Evolutionary conservation across 2,329 filamentous ascomycete species (phyloP).

Genomic region (Colletotrichum karsti): DNA sequence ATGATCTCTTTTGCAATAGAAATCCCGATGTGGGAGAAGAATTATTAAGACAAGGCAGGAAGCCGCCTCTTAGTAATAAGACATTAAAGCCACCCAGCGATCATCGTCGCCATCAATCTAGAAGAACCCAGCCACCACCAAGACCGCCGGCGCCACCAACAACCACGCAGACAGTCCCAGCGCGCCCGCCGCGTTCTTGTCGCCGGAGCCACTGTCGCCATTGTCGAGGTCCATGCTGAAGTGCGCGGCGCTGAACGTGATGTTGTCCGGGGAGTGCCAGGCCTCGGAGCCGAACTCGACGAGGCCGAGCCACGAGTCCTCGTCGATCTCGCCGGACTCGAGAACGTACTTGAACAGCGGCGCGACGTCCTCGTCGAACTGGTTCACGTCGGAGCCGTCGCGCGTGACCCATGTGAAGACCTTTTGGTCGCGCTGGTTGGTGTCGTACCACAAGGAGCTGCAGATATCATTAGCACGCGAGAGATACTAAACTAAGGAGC

Average conservation of each 20-base stretch:
- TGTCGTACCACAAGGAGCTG: constrained; percentile 38
- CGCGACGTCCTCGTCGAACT: constrained; percentile 39
- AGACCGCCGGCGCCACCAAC: background rate
- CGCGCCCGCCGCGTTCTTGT: background rate
- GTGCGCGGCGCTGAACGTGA: constrained; percentile 39
- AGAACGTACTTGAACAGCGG: constrained; percentile 41
- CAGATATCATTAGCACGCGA: background rate
- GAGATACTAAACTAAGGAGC: too few species aligned
- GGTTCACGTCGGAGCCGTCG: constrained; percentile 32
- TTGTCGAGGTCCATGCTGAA: constrained; percentile 34
- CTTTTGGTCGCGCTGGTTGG: constrained; percentile 37
- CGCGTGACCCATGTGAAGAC: constrained; percentile 40
- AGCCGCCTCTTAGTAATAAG: background rate
- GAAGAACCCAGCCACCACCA: background rate
- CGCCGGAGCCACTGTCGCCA: constrained; percentile 3
- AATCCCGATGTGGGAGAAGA: too few species aligned
- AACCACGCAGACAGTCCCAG: background rate
- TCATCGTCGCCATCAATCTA: background rate
- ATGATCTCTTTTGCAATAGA: too few species aligned
- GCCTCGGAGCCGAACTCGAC: constrained; percentile 42
- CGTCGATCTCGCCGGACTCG: constrained; percentile 36
- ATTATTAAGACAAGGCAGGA: background rate
- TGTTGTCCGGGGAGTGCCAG: constrained; percentile 36
- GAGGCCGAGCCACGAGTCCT: constrained; percentile 36
- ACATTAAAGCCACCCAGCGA: background rate